These are phyloP conservation scores for Grammothele lineata DNA, from an alignment of 768 basidiomycete species.

Conservation along the genomic window DNA sequence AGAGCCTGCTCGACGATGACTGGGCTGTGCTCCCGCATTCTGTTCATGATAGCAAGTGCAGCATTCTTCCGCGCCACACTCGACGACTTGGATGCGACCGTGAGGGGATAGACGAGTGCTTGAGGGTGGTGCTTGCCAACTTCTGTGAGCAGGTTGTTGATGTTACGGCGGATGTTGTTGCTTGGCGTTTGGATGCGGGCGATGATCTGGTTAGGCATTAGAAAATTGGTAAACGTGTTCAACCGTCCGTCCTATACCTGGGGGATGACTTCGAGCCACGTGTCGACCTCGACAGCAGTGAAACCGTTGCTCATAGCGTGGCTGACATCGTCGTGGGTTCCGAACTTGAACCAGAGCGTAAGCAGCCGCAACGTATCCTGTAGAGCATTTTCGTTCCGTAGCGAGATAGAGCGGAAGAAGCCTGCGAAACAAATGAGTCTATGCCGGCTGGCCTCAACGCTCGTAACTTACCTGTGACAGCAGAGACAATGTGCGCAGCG, in stretches of 20 bases:
- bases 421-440: constrained; percentile 38
- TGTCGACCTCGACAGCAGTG: constrained; percentile 88
- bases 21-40: constrained; percentile 90
- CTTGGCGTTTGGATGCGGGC: constrained; percentile 97
- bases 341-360: constrained; percentile 98
- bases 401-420: constrained; percentile 92
- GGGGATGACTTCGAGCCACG: constrained; percentile 98
- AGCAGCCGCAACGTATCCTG: constrained; percentile 92
- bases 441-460: too few relatives aligned
- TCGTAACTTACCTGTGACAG: constrained; percentile 68
- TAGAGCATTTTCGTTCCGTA: constrained; percentile 85
- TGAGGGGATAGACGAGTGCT: constrained; percentile 92
- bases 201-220: constrained; percentile 77
- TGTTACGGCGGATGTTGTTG: constrained; percentile 79
- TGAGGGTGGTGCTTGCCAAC: constrained; percentile 97
- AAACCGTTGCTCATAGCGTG: constrained; percentile 86
- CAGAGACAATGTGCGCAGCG: constrained; percentile 83
- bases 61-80: constrained; percentile 77
- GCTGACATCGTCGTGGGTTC: constrained; percentile 84
- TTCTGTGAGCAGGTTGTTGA: constrained; percentile 82
- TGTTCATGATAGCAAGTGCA: constrained; percentile 83
- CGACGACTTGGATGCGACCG: constrained; percentile 95
- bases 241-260: constrained; percentile 68
- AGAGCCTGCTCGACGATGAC: constrained; percentile 87
- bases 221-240: not conserved